A percentile compares a stretch with the other conserved stretches of the same genome.
Evolutionary conservation across 179 eudicot species (phyloP).

Genomic region (Pouteria campechiana): DNA sequence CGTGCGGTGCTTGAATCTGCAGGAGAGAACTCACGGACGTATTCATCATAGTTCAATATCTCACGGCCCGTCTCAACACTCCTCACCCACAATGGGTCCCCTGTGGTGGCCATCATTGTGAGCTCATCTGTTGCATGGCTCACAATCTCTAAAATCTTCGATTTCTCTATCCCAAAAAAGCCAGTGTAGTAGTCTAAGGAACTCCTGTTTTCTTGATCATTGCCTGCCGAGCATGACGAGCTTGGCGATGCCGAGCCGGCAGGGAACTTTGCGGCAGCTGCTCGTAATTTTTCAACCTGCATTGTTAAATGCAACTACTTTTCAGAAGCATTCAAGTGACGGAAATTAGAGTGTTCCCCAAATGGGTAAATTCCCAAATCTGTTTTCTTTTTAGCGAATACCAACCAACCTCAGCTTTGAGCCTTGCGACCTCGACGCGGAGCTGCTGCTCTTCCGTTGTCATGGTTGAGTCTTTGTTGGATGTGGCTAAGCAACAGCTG

Average conservation of each 20-base stretch:
- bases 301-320: too few relatives aligned
- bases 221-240: constrained; percentile 45
- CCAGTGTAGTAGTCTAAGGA: constrained; percentile 59
- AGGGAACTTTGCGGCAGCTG: constrained; percentile 40
- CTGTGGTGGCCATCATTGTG: constrained; percentile 60
- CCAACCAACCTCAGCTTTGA: constrained; percentile 85
- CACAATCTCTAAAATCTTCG: constrained; percentile 43
- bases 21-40: constrained; percentile 34
- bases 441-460: constrained; percentile 63
- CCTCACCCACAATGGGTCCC: constrained; percentile 76
- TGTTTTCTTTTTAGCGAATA: too few relatives aligned
- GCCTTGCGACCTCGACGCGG: constrained; percentile 70
- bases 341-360: background rate
- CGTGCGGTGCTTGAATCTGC: constrained; percentile 18
- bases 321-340: background rate
- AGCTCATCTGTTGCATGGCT: constrained; percentile 58
- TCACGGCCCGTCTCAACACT: constrained; percentile 84
- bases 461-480: constrained; percentile 22
- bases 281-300: constrained; percentile 78
- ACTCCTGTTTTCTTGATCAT: constrained; percentile 47
- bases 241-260: constrained; percentile 44
- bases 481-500: constrained; percentile 62
- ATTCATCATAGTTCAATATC: constrained; percentile 86
- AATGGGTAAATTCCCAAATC: background rate
- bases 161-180: constrained; percentile 51